Base-by-base conservation (phyloP, 2,329 filamentous ascomycete genomes). In the Fusarium sp. region DNA sequence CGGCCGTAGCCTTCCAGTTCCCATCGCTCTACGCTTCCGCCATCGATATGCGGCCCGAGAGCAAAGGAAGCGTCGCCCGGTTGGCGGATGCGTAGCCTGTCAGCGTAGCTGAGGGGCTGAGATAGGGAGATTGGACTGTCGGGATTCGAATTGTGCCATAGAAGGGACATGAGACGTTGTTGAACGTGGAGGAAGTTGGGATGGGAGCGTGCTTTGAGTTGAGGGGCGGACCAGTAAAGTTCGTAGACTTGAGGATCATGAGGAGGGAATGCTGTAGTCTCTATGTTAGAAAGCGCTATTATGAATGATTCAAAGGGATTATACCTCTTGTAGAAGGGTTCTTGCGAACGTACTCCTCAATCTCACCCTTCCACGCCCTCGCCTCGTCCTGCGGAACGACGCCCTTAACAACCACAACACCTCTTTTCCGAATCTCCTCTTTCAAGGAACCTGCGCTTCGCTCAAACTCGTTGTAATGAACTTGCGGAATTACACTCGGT, bases 11-110 rank as follows among this genome's bases (percentile, higher is more conserved):
- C 91, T 1, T 87, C 80, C 30, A 83, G 83, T 77, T 94, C 91
- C 92, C 92, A 94, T 5, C 92, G 85, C 80, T 94, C 92, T 2
- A 93, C 87, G 55, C 90, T 91, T 24, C 92, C 92, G 16, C 91
- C 91, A 73, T 94, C 92, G 2, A 91, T 83, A 76, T 94, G 92
- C 1, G 92, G 91, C 0, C 92, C 92, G 0, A 94, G 85, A 0
- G 91, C 89, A 73, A 94, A 94, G 4, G 85, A 85, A 2, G 86
- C 82, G 76, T 94, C 92, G 6, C 92, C 92, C 0, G 92, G 92
- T 65, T 89, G 86, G 4, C 92, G 85, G 73, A 94, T 93, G 4
- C 91, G 89, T 15, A 93, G 83, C 2, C 91, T 86, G 75, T 94
- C 92, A 2, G 90, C 91, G 74, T 95, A 94, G 4, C 86, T 81